These are phyloP conservation scores for Calocera cornea DNA, from an alignment of 768 basidiomycete genomes.

Conservation along the genomic window DNA sequence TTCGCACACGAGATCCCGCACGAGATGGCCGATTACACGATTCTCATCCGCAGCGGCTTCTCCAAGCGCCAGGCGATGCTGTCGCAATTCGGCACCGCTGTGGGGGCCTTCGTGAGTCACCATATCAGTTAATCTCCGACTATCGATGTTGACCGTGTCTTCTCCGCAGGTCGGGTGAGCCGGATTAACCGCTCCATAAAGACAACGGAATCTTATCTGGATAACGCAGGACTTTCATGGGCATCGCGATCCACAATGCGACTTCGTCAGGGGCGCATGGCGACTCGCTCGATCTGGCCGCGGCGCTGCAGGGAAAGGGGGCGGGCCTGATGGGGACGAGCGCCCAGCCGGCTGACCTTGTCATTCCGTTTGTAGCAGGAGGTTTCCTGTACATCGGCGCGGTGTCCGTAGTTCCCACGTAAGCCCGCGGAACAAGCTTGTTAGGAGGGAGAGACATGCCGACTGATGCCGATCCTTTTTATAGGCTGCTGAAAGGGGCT, in stretches of 20 bases:
- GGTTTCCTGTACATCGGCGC: constrained; percentile 90
- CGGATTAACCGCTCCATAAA: neutral
- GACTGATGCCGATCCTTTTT: neutral
- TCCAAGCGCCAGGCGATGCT: constrained; percentile 87
- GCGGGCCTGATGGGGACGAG: constrained; percentile 74
- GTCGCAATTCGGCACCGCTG: constrained; percentile 80
- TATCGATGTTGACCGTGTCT: constrained; percentile 17
- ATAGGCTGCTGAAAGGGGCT: constrained; percentile 70
- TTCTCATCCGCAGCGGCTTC: constrained; percentile 77
- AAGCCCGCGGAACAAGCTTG: constrained; percentile 22
- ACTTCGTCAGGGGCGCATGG: constrained; percentile 35
- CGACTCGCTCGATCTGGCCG: constrained; percentile 47
- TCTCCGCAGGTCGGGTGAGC: constrained; percentile 26
- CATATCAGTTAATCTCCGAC: constrained; percentile 21
- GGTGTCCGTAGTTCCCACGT: constrained; percentile 84
- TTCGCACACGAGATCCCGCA: constrained; percentile 94
- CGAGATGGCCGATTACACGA: constrained; percentile 96
- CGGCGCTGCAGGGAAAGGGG: constrained; percentile 62
- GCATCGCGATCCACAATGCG: constrained; percentile 69
- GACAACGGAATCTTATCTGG: constrained; percentile 11
- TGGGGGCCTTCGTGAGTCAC: constrained; percentile 74
- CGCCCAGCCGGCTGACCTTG: constrained; percentile 62
- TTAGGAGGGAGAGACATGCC: neutral
- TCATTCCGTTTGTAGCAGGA: constrained; percentile 80
- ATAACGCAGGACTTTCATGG: constrained; percentile 54